Conservation (phyloP, 345 rosid genomes). For the Eucalyptus curtisii region DNA sequence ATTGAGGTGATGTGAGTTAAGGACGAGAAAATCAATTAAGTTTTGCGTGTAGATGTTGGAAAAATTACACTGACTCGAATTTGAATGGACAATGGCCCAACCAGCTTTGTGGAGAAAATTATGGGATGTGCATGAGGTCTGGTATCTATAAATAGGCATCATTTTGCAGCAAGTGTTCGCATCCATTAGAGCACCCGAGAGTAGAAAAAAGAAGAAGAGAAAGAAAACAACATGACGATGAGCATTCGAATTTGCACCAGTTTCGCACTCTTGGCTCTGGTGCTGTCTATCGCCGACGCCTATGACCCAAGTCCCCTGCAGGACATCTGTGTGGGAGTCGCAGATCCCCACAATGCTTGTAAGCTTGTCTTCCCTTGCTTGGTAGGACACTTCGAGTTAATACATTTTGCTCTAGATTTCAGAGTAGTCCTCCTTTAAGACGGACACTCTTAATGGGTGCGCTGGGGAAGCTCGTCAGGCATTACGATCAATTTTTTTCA, state of each 20-base stretch:
- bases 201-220: not conserved
- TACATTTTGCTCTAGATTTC: not conserved
- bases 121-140: not conserved
- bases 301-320: conserved; percentile 15
- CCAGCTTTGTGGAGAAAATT: not conserved
- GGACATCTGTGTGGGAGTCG: conserved; percentile 10
- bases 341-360: not conserved
- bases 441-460: not conserved
- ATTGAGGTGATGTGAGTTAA: not conserved
- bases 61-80: not conserved
- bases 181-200: not conserved
- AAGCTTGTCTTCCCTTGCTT: not conserved
- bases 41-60: not conserved
- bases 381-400: not conserved
- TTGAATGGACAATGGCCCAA: not conserved
- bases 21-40: not conserved
- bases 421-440: not conserved
- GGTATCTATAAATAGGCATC: not conserved
- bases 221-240: not conserved
- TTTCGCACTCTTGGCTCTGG: conserved; percentile 2
- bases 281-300: not conserved
- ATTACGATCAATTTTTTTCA: not conserved
- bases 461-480: not conserved
- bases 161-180: not conserved
- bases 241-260: not conserved